These are phyloP conservation scores for Medicago ruthenica DNA, from an alignment of 306 rosid genomes.

Conservation along the genomic window DNA sequence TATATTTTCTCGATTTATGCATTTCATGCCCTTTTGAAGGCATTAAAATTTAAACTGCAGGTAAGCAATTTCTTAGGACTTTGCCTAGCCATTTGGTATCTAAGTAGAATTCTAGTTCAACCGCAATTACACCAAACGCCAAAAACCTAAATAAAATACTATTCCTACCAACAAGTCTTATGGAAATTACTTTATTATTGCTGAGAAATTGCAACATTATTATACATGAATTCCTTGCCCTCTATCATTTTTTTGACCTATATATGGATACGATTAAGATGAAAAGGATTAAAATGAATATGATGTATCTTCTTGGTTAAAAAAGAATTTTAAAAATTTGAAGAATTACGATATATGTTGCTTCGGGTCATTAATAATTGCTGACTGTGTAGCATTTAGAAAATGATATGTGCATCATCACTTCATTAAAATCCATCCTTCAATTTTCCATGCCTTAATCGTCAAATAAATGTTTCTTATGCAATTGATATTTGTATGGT, in stretches of 20 bases:
- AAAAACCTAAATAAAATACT: neutral
- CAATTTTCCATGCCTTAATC: constrained; percentile 1
- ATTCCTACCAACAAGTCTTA: constrained; percentile 16
- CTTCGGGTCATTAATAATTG: neutral
- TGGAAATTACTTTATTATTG: constrained; percentile 2
- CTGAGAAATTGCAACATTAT: neutral
- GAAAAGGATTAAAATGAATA: constrained; percentile 4
- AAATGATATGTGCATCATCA: neutral
- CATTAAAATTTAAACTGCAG: too few species aligned
- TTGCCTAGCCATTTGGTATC: neutral
- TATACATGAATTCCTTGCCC: too few species aligned
- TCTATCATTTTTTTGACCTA: constrained; percentile 2
- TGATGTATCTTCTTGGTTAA: too few species aligned
- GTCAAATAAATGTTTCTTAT: neutral
- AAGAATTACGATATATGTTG: neutral
- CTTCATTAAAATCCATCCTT: constrained; percentile 4
- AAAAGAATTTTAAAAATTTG: neutral
- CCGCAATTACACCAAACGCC: neutral
- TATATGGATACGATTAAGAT: constrained; percentile 14
- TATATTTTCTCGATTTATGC: too few species aligned
- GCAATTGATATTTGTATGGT: constrained; percentile 31
- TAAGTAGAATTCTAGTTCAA: neutral
- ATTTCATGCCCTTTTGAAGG: too few species aligned
- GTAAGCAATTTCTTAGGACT: constrained; percentile 13
- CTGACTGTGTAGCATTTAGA: constrained; percentile 21